phyloP scores from a whole-genome alignment of 108 stramenopile genomes.

The Fragilaria radians region DNA sequence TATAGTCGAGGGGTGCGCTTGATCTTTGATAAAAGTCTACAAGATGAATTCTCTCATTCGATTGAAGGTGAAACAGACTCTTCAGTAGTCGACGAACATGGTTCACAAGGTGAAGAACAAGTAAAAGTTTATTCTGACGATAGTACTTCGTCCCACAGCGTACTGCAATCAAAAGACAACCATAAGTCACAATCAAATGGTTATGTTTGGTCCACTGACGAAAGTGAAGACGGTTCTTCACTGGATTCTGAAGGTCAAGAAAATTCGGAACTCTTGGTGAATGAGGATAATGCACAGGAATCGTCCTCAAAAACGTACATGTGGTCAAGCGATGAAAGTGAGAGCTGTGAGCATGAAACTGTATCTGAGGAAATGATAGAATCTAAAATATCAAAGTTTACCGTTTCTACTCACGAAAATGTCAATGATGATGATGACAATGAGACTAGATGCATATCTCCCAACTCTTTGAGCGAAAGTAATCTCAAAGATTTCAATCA shows the following conservation, averaged over 20 bases:
- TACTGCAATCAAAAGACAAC: too few relatives aligned
- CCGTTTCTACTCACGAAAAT: slow-evolving; percentile 35
- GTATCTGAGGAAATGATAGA: background rate
- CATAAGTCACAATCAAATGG: too few relatives aligned
- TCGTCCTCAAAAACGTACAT: background rate
- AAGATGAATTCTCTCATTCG: slow-evolving; percentile 59
- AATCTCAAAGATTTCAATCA: slow-evolving; percentile 26
- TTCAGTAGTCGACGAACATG: background rate
- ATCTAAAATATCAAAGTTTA: slow-evolving; percentile 49
- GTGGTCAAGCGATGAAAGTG: background rate
- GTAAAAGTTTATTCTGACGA: too few relatives aligned
- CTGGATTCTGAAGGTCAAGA: background rate
- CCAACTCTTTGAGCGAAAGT: slow-evolving; percentile 7
- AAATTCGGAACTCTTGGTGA: slow-evolving; percentile 13
- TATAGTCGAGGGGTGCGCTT: slow-evolving; percentile 60
- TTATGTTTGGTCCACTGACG: background rate
- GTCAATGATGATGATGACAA: slow-evolving; percentile 13
- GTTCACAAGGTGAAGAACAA: too few relatives aligned
- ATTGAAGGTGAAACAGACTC: background rate
- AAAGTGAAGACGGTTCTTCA: background rate
- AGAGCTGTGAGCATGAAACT: background rate
- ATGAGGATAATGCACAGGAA: background rate
- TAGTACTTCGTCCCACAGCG: too few relatives aligned
- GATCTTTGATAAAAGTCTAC: too few relatives aligned
- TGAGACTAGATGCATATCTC: slow-evolving; percentile 8